Evolutionary conservation across 83 land plant species (phyloP), one percentile per base, ranked within the genome.

Genomic region (Picea abies): DNA sequence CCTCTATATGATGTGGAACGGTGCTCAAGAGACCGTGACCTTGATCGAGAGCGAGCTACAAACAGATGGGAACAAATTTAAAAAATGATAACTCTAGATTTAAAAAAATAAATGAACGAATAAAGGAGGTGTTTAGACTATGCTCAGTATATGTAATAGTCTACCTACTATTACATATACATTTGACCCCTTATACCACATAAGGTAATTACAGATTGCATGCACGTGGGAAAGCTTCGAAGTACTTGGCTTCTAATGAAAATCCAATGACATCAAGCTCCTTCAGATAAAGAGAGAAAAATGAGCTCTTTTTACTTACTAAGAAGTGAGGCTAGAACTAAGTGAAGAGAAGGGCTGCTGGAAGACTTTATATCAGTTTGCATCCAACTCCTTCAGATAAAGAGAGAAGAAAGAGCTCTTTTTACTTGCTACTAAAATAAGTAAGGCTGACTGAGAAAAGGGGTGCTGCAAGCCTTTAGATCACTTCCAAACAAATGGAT

Each of bases 31-130:
- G 78, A 75, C 12, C 78, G 78, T 75, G 78, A 47, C 49, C 78
- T 41, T 75, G 78, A 75, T 47, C 78, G 78, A 75, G 78, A 75
- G 25, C 60, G 78, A 47, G 60, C 78, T 75, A 49, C 78, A 75
- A 47, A 22, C 23, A 11, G 14, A 4, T 2, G 60, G 14, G 60
- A 56, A 56, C 60, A 56, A 56, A 56, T 12, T 56, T 56, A 56
- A 3, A 56, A 56, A 52, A 12, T 52, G 14, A 11, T 22, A 73
- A 9, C 4, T 11, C 5, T 41, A 35, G 0, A 3, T 44, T 44
- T 44, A 44, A 16, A 22, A 22, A 10, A 75, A 14, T 52, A 22
- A 41, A 19, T 0, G 9, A 10, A 44, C 41, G 44, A 37, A 66
- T 16, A 4, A 17, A 8, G 44, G n/a, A 69, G 19, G 37, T 39